These are phyloP conservation scores for Colletotrichum sp. DNA, from an alignment of 2,329 filamentous ascomycete species.

Conservation along the genomic window DNA sequence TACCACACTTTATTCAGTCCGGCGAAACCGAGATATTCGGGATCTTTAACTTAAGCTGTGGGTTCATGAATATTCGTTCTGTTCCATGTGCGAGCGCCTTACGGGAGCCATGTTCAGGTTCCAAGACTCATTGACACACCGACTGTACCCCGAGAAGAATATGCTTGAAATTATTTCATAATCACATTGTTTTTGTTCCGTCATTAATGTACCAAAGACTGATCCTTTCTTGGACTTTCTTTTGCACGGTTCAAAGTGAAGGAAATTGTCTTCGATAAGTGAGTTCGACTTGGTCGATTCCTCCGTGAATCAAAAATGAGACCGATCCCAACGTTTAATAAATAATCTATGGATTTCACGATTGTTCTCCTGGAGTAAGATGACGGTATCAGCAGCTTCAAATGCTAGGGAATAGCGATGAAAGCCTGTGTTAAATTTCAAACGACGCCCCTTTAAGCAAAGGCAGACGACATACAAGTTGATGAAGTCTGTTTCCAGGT, in stretches of 20 bases:
- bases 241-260: neutral
- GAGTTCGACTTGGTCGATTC: neutral
- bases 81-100: neutral
- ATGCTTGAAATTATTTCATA: neutral
- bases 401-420: neutral
- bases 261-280: neutral
- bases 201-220: neutral
- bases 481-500: neutral
- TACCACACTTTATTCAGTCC: fast-evolving
- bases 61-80: neutral
- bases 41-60: too few relatives aligned
- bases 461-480: neutral
- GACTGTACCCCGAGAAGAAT: neutral
- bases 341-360: too few relatives aligned
- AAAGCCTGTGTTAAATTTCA: neutral
- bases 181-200: neutral
- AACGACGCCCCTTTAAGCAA: neutral
- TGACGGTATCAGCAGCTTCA: neutral
- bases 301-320: neutral
- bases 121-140: neutral
- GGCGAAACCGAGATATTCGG: neutral
- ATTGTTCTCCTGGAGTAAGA: too few relatives aligned
- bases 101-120: neutral
- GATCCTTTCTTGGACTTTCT: neutral
- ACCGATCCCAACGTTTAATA: neutral